Evolutionary conservation across 2,329 filamentous ascomycete species (phyloP).

Genomic region (Colletotrichum spinosum): DNA sequence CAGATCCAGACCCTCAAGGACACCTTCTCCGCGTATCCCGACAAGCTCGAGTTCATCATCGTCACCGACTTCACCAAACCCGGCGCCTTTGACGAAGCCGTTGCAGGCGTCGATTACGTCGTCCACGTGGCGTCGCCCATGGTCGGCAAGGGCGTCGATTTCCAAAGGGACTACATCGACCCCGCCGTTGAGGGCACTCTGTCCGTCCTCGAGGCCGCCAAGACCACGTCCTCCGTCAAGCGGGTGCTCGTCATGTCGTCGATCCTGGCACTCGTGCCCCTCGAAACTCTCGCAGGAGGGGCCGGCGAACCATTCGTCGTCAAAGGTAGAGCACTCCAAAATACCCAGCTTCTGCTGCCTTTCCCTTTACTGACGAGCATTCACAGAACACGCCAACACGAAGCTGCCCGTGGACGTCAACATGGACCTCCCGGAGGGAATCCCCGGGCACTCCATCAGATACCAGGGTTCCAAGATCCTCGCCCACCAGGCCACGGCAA

Average conservation of each 20-base stretch:
- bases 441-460: neutral
- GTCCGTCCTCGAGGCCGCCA: conserved; percentile 8
- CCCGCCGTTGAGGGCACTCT: conserved; percentile 13
- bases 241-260: conserved; percentile 11
- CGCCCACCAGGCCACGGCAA: conserved; percentile 12
- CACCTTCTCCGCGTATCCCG: neutral
- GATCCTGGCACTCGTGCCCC: neutral
- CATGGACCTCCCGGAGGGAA: conserved; percentile 8
- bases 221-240: neutral
- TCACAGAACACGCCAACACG: neutral
- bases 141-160: conserved; percentile 15
- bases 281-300: neutral
- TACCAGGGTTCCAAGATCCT: conserved; percentile 26
- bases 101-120: conserved; percentile 10
- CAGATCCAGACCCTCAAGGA: conserved; percentile 7
- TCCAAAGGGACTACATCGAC: conserved; percentile 13
- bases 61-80: conserved; percentile 10
- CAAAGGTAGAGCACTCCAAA: neutral
- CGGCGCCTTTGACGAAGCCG: neutral
- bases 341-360: no score
- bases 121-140: conserved; percentile 24
- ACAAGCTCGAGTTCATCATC: conserved; percentile 1
- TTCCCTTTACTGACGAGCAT: neutral
- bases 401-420: neutral
- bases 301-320: neutral